phyloP scores from a whole-genome alignment of 345 rosid species.

The Brassica cretica region DNA sequence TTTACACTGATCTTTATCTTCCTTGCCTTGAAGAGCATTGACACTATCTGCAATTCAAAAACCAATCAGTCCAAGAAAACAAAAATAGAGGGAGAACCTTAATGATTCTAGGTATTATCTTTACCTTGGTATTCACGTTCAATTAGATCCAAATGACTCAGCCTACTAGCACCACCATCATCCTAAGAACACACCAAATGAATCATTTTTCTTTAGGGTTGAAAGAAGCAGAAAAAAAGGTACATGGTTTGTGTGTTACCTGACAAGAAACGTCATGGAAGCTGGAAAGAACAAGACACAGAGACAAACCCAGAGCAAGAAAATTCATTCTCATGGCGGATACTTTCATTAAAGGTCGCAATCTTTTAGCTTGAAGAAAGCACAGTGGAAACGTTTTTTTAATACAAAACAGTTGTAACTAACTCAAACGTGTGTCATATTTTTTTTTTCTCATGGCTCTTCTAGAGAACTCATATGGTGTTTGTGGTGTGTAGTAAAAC shows the following conservation, averaged over 20 bases:
- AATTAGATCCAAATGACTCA: conserved; percentile 31
- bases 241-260: conserved; percentile 23
- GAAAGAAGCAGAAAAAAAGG: not conserved
- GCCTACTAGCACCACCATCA: conserved; percentile 26
- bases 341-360: not conserved
- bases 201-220: not conserved
- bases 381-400: conserved; percentile 17
- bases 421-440: conserved; percentile 36
- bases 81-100: not conserved
- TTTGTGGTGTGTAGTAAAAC: not conserved
- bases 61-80: not conserved
- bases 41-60: conserved; percentile 25
- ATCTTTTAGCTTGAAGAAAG: conserved; percentile 17
- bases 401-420: conserved; percentile 34
- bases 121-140: conserved; percentile 42
- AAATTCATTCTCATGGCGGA: conserved; percentile 19
- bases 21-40: conserved; percentile 21
- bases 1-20: conserved; percentile 24
- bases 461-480: conserved; percentile 1
- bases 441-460: conserved; percentile 2
- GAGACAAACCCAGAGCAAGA: conserved; percentile 24
- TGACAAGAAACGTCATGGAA: conserved; percentile 38
- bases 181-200: conserved; percentile 11
- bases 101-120: not conserved
- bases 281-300: conserved; percentile 34